A percentile compares a stretch with the other conserved stretches of the same genome.
These are phyloP conservation scores for Plectranthus barbatus DNA, from an alignment of 257 asterid species.

Conservation along the genomic window DNA sequence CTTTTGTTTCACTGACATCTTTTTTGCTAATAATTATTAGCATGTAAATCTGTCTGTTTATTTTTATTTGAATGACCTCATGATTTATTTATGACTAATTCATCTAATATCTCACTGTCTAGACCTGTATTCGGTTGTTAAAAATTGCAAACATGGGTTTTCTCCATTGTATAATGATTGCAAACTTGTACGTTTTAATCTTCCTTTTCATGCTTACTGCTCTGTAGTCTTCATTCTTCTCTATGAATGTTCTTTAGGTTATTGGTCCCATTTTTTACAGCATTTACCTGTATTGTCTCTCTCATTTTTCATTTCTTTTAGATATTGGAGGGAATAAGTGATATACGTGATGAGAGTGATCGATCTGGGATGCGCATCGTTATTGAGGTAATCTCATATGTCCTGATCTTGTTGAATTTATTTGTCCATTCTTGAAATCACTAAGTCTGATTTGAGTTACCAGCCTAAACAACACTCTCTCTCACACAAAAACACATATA, in stretches of 20 bases:
- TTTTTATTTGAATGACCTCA: neutral
- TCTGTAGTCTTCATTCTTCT: neutral
- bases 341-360: slow-evolving; percentile 99
- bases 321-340: slow-evolving; percentile 94
- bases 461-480: neutral
- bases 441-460: neutral
- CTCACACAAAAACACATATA: neutral
- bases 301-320: slow-evolving; percentile 23
- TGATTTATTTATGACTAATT: neutral
- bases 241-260: slow-evolving; percentile 1
- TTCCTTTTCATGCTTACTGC: neutral
- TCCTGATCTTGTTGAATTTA: slow-evolving; percentile 5
- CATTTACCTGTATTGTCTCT: neutral
- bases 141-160: neutral
- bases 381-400: slow-evolving; percentile 62
- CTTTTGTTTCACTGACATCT: neutral
- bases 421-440: slow-evolving; percentile 10
- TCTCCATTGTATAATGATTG: neutral
- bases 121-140: neutral
- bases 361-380: slow-evolving; percentile 95
- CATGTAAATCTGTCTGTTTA: neutral
- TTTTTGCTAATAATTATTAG: neutral
- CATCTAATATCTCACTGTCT: neutral
- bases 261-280: slow-evolving; percentile 5
- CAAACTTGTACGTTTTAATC: neutral